Percentiles rank a stretch among this genome's conserved stretches.
These are phyloP conservation scores for Fusarium tuaranense DNA, from an alignment of 2,329 filamentous ascomycete species.

Conservation along the genomic window DNA sequence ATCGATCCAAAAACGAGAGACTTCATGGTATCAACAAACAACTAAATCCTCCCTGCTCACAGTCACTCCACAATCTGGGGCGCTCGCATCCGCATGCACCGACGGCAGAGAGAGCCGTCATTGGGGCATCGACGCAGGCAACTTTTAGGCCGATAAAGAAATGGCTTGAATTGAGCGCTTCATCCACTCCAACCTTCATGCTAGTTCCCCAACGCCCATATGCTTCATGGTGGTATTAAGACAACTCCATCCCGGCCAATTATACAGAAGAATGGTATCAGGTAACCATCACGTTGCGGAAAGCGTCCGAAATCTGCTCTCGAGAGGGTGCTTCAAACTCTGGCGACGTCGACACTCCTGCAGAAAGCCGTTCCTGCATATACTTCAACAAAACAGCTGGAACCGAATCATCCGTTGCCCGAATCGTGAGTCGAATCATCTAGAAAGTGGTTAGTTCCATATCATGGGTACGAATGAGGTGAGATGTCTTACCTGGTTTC, in stretches of 20 bases:
- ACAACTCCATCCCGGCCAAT: slow-evolving; percentile 43
- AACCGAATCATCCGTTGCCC: slow-evolving; percentile 92
- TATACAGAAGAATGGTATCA: slow-evolving; percentile 42
- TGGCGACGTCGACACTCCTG: slow-evolving; percentile 58
- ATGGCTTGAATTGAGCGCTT: slow-evolving; percentile 37
- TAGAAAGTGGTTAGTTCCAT: slow-evolving; percentile 52
- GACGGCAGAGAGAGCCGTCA: slow-evolving; percentile 19
- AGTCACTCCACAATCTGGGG: slow-evolving; percentile 27
- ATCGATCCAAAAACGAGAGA: slow-evolving; percentile 40
- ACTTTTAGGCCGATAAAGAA: slow-evolving; percentile 35
- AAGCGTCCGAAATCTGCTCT: slow-evolving; percentile 66
- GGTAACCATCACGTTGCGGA: slow-evolving; percentile 67
- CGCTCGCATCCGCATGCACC: slow-evolving; percentile 16
- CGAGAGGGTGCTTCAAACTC: slow-evolving; percentile 56
- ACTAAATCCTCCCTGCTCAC: slow-evolving; percentile 35
- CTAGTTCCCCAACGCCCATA: slow-evolving; percentile 48
- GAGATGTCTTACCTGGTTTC: slow-evolving; percentile 79
- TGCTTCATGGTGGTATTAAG: slow-evolving; percentile 46
- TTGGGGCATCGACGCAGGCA: slow-evolving; percentile 20
- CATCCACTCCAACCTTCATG: slow-evolving; percentile 40
- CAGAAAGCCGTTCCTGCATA: slow-evolving; percentile 85
- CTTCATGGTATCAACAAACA: slow-evolving; percentile 42
- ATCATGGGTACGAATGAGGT: not conserved
- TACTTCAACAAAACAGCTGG: slow-evolving; percentile 82
- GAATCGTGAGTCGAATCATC: slow-evolving; percentile 96